Evolutionary conservation across 495 filamentous ascomycete genomes (phyloP), one percentile per base, ranked within the genome.

Genomic region (Parathielavia appendiculata): DNA sequence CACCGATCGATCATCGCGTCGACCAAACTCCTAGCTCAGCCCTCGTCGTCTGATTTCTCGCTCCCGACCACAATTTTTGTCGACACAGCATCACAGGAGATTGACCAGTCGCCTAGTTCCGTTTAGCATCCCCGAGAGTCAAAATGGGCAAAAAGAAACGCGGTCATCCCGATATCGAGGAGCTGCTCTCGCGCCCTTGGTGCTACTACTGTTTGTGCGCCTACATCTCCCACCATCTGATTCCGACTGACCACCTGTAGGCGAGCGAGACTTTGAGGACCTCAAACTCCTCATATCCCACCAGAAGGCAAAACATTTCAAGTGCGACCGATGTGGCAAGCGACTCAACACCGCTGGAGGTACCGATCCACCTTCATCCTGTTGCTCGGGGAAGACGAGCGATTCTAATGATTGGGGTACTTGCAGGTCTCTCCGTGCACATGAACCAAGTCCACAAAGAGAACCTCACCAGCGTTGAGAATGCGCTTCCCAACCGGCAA

Each of bases 371-470:
- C 34, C 20, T 34, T 7, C 26, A 16, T 6, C 8, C 9, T 22
- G 1, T 11, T 54, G 17, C 5, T 45, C 40, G 10, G 19, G 20
- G 12, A 5, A 38, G 0, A 16, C 12, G 11, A n/a, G 5, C 23
- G 46, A 59, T 34, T 34, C 65, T 77, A 54, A 71, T 51, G 17
- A 19, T 10, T 36, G n/a, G 10, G 35, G 12, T 35, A 61, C 19
- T 61, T 50, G 38, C 61, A 97, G 92, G 92, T 75, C 81, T 98
- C 48, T 86, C 85, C 20, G 95, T 97, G 26, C 93, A 98, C 69
- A 89, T 97, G 91, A 93, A 89, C 64, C 95, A 98, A 70, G 93
- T 98, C 22, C 93, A 98, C 75, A 98, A 98, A 69, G 92, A 97
- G 69, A 86, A 82, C 30, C 77, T 97, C 16, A 82, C 82, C 0